Evolutionary conservation across 2,329 filamentous ascomycete species (phyloP).

Genomic region (Cadophora malorum): DNA sequence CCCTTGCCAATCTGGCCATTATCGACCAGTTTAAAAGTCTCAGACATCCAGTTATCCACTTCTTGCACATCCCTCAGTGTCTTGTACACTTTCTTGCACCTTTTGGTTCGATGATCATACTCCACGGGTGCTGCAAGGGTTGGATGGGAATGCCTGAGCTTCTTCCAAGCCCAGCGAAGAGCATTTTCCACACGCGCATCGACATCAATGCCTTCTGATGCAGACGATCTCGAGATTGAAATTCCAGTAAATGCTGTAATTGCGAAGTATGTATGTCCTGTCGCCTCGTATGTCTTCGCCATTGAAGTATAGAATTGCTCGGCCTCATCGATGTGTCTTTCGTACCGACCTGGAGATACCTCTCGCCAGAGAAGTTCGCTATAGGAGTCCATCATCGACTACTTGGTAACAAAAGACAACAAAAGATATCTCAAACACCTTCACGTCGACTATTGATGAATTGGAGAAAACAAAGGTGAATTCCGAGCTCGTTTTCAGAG

Average conservation of each 20-base stretch:
- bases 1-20: constrained; percentile 41
- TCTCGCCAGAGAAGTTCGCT: constrained; percentile 39
- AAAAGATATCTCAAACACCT: not conserved
- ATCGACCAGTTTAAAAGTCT: constrained; percentile 43
- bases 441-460: not conserved
- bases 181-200: constrained; percentile 41
- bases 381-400: not conserved
- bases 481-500: not conserved
- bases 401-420: not conserved
- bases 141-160: constrained; percentile 46
- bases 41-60: constrained; percentile 41
- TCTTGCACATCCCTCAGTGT: constrained; percentile 25
- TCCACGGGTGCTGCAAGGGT: constrained; percentile 45
- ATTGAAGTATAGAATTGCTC: constrained; percentile 51
- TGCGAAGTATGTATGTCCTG: constrained; percentile 50
- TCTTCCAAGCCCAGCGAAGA: constrained; percentile 46
- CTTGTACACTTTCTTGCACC: constrained; percentile 44
- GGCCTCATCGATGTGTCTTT: constrained; percentile 49
- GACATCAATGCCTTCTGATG: not conserved
- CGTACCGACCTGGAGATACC: constrained; percentile 43
- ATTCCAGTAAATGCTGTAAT: constrained; percentile 51
- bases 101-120: constrained; percentile 30
- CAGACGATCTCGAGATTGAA: constrained; percentile 12
- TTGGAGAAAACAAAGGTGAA: no score
- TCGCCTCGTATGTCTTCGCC: constrained; percentile 46